phyloP scores from a whole-genome alignment of 2,329 filamentous ascomycete species.

The Venturia oleaginea region DNA sequence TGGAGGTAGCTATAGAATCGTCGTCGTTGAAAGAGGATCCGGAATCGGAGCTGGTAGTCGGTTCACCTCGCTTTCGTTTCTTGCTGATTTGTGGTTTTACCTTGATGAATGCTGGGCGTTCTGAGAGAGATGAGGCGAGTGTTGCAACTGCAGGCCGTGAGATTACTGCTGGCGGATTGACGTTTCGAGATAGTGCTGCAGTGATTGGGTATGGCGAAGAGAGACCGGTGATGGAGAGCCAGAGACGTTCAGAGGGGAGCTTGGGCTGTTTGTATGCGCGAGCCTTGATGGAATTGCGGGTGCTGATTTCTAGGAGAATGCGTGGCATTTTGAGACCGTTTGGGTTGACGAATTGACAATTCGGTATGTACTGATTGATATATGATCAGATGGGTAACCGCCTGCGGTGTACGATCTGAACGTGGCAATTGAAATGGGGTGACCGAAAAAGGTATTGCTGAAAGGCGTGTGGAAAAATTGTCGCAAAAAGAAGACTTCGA shows the following conservation, averaged over 20 bases:
- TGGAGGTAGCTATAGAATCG: background rate
- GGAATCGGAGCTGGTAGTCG: no score
- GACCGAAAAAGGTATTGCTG: background rate
- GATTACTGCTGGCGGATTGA: slow-evolving; percentile 1
- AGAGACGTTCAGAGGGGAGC: background rate
- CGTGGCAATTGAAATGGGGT: background rate
- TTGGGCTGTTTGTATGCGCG: background rate
- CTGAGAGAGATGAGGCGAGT: background rate
- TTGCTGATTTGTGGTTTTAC: background rate
- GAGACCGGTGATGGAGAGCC: background rate
- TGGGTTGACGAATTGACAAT: background rate
- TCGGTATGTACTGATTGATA: background rate
- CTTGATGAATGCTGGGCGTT: background rate
- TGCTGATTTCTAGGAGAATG: background rate
- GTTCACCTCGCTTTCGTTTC: background rate
- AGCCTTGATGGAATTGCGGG: background rate
- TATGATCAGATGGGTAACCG: background rate
- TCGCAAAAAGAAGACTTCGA: background rate
- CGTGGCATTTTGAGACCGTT: background rate
- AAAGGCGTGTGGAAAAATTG: background rate
- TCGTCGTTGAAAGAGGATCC: background rate
- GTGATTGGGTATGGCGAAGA: background rate
- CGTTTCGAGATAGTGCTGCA: background rate
- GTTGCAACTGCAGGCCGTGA: background rate
- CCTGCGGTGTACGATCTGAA: background rate